Conservation (phyloP, 2,329 filamentous ascomycete genomes). For the Thermochaetoides dissita region DNA sequence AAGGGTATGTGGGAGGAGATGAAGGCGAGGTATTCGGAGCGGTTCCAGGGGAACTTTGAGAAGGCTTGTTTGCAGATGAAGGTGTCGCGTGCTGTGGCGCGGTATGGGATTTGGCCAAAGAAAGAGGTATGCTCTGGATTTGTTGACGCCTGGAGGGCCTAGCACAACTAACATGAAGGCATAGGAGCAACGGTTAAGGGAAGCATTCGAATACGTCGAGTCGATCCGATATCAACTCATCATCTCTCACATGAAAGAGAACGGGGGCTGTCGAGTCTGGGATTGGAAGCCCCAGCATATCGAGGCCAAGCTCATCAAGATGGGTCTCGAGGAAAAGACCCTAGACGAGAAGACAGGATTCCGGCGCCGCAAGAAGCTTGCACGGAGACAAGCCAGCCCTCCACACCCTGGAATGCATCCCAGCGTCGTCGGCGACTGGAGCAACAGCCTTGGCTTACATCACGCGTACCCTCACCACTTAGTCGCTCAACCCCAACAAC, state of each 20-base stretch:
- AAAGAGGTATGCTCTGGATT: slow-evolving; percentile 31
- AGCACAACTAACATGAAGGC: too few species aligned
- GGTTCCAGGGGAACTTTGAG: slow-evolving; percentile 21
- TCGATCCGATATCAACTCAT: slow-evolving; percentile 29
- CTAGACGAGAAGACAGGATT: slow-evolving; percentile 26
- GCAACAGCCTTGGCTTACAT: slow-evolving; percentile 15
- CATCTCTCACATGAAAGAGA: slow-evolving; percentile 31
- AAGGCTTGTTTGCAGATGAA: slow-evolving; percentile 44
- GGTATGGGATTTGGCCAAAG: slow-evolving; percentile 33
- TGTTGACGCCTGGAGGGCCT: not conserved
- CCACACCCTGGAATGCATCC: too few species aligned
- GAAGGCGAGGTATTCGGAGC: slow-evolving; percentile 27
- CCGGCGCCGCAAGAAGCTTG: slow-evolving; percentile 25
- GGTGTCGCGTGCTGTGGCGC: slow-evolving; percentile 35
- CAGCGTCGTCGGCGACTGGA: slow-evolving; percentile 14
- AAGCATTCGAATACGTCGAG: slow-evolving; percentile 28
- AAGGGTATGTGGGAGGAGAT: slow-evolving; percentile 47
- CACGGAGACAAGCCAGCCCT: slow-evolving; percentile 9
- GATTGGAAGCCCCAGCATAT: slow-evolving; percentile 37
- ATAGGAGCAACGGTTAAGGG: slow-evolving; percentile 20
- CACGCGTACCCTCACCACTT: slow-evolving; percentile 13
- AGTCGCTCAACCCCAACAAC: slow-evolving; percentile 2
- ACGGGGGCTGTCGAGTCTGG: slow-evolving; percentile 35
- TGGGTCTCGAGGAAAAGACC: slow-evolving; percentile 32
- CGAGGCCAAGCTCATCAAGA: slow-evolving; percentile 34